These are phyloP conservation scores for Alternaria consortialis DNA, from an alignment of 2,329 filamentous ascomycete genomes.

Conservation along the genomic window DNA sequence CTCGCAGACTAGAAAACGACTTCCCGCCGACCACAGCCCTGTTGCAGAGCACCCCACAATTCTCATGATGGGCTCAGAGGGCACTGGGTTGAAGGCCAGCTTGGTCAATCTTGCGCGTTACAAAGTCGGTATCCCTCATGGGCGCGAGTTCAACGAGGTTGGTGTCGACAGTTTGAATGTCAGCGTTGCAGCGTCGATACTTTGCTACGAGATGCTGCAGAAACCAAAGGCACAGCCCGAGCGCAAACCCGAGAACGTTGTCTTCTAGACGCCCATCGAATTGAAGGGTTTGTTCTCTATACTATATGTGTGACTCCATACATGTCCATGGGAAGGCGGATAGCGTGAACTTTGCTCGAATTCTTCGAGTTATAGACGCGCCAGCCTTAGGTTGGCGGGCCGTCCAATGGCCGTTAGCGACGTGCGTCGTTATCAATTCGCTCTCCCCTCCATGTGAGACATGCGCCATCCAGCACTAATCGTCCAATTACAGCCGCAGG, in stretches of 20 bases:
- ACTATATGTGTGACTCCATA: constrained; percentile 1
- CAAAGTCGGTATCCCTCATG: constrained; percentile 68
- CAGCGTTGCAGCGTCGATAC: constrained; percentile 81
- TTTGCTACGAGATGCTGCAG: constrained; percentile 74
- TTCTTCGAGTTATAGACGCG: constrained; percentile 5
- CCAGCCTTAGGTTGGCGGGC: background rate
- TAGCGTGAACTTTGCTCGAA: background rate
- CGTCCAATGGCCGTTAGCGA: constrained; percentile 5
- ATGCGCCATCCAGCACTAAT: constrained; percentile 2
- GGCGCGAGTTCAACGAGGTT: constrained; percentile 58
- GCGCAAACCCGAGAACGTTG: constrained; percentile 20
- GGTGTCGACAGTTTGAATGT: constrained; percentile 92
- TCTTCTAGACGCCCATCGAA: constrained; percentile 31
- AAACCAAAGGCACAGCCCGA: constrained; percentile 30
- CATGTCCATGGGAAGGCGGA: background rate
- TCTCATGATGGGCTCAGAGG: constrained; percentile 68
- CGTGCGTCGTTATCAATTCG: constrained; percentile 17
- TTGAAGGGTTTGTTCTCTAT: constrained; percentile 4
- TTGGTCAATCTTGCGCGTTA: constrained; percentile 67
- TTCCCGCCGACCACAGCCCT: constrained; percentile 37
- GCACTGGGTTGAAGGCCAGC: constrained; percentile 37
- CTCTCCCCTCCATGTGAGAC: constrained; percentile 14
- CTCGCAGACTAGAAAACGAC: constrained; percentile 28
- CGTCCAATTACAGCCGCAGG: constrained; percentile 7
- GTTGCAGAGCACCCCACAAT: constrained; percentile 69